Evolutionary conservation across 805 yeast species (phyloP), one percentile per base, ranked within the genome.

Genomic region (Hanseniaspora vineae): DNA sequence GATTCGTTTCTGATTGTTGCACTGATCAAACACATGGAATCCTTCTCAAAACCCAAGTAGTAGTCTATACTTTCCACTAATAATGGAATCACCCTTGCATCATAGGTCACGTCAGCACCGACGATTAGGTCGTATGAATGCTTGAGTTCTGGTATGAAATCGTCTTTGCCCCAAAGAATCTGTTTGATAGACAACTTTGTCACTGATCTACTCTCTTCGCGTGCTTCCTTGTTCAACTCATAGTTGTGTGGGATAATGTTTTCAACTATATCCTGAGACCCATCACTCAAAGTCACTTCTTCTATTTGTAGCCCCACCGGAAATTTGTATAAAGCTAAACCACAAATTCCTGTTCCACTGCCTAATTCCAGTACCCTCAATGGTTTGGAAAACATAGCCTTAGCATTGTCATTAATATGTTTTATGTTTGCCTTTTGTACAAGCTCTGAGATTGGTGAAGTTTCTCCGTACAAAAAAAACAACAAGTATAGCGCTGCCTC

Each of bases 81-180:
- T 20, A 64, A 64, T 0, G 79, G 78, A 18, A 86, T 69, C 2
- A 78, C 69, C 3, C 73, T 65, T 2, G 77, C 59, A 57, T 89
- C 97, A 62, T 84, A 89, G 0, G 96, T 86, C 13, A 89, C 86
- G 62, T 89, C 97, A 0, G 96, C 92, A 0, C 89, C 96, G 3
- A 86, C 57, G 0, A 87, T 65, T 1, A 80, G 61, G 54, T 80
- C 78, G 2, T 42, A 48, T n/a, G 69, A 61, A 11, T 56, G 48
- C 17, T 43, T 4, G 13, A 15, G 29, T 11, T n/a, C 29, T 0
- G 62, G 57, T 2, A 76, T 75, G 1, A 72, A 55, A 9, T 57
- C 55, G 42, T 71, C 75, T 37, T 65, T 65, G 1, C 75, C 71
- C 75, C 95, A 88, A 81, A 39, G 68, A 74, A 39, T 68, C 62